These are phyloP conservation scores for Chlorociboria aeruginascens DNA, from an alignment of 495 filamentous ascomycete species.

Conservation along the genomic window DNA sequence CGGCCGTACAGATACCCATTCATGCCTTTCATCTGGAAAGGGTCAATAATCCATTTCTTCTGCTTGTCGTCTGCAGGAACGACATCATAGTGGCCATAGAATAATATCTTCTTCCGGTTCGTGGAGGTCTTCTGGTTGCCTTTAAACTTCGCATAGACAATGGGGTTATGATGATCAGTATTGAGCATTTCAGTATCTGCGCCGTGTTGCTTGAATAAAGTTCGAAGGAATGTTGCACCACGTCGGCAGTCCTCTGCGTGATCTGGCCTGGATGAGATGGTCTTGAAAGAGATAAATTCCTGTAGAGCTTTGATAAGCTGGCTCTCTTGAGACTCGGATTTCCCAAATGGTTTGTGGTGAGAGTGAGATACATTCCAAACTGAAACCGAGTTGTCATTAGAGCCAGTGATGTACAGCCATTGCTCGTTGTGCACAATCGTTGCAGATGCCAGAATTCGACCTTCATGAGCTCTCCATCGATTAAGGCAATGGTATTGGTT, in stretches of 20 bases:
- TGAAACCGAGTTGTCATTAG: slow-evolving; percentile 78
- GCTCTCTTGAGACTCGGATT: slow-evolving; percentile 38
- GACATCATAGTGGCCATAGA: slow-evolving; percentile 99
- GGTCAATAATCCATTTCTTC: slow-evolving; percentile 72
- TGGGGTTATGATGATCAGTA: slow-evolving; percentile 64
- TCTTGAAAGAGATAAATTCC: slow-evolving; percentile 81
- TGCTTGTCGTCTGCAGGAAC: slow-evolving; percentile 76
- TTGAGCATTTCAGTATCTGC: slow-evolving; percentile 80
- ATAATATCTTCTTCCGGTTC: slow-evolving; percentile 73
- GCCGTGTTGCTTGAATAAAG: slow-evolving; percentile 80
- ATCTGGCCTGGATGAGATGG: slow-evolving; percentile 72
- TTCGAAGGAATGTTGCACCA: slow-evolving; percentile 80
- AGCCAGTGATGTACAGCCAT: slow-evolving; percentile 82
- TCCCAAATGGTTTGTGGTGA: slow-evolving; percentile 4
- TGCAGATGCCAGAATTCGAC: slow-evolving; percentile 78
- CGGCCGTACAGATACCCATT: slow-evolving; percentile 96
- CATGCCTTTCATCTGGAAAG: slow-evolving; percentile 72
- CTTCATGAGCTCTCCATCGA: slow-evolving; percentile 76
- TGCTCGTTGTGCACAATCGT: slow-evolving; percentile 52
- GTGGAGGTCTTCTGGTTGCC: slow-evolving; percentile 45
- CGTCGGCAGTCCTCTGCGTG: slow-evolving; percentile 84
- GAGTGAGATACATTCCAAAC: slow-evolving; percentile 73
- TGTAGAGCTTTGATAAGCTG: slow-evolving; percentile 72
- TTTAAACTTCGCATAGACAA: slow-evolving; percentile 79
- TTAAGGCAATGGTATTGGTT: slow-evolving; percentile 78